These are phyloP conservation scores for Hanseniaspora hatyaiensis DNA, from an alignment of 805 yeast species.

Conservation along the genomic window DNA sequence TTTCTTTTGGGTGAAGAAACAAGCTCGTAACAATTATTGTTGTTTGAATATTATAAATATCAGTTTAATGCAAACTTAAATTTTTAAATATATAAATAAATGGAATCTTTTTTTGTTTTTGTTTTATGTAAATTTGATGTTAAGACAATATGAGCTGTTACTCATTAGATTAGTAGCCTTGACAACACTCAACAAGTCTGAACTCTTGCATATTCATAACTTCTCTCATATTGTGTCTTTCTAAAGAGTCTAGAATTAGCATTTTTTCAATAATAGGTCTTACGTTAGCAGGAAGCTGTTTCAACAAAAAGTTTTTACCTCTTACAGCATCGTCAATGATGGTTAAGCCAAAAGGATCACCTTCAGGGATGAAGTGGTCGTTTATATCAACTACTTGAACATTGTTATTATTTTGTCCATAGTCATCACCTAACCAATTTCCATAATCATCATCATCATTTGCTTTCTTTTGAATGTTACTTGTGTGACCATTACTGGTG, in stretches of 20 bases:
- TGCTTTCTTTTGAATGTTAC: no score
- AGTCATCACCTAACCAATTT: conserved; percentile 14
- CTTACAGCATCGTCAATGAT: conserved; percentile 10
- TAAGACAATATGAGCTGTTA: no score
- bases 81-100: conserved; percentile 5
- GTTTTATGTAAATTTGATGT: no score
- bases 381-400: conserved; percentile 7
- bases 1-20: no score
- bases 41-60: no score
- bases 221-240: conserved; percentile 15
- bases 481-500: background rate
- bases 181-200: conserved; percentile 6
- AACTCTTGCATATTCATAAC: conserved; percentile 13
- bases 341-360: conserved; percentile 11
- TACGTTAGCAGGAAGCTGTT: conserved; percentile 9
- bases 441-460: conserved; percentile 8
- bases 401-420: conserved; percentile 15
- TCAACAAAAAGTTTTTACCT: conserved; percentile 11
- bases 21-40: no score
- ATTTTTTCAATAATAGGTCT: conserved; percentile 9
- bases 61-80: background rate
- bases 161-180: conserved; percentile 9
- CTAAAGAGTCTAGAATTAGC: conserved; percentile 8
- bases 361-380: background rate
- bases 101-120: background rate